phyloP scores from a whole-genome alignment of 1,284 basidiomycete genomes.

The Thecaphora thlaspeos region DNA sequence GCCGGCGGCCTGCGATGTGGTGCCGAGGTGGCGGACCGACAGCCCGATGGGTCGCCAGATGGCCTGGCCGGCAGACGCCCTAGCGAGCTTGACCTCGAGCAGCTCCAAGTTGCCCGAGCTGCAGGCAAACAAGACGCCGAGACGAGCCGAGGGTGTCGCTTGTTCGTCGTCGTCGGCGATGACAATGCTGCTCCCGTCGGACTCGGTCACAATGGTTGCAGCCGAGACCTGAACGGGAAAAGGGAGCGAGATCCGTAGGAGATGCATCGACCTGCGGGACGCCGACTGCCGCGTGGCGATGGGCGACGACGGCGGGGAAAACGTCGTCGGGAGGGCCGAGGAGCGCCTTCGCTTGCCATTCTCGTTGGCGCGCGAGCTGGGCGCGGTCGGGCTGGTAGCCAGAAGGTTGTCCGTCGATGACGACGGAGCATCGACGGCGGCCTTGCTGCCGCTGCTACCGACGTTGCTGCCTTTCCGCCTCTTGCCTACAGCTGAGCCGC shows the following conservation, averaged over 20 bases:
- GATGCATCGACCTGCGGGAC: conserved; percentile 1
- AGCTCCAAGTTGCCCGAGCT: conserved; percentile 25
- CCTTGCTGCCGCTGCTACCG: background rate
- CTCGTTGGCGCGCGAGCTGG: conserved; percentile 22
- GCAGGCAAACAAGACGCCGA: conserved; percentile 34
- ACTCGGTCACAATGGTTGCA: conserved; percentile 19
- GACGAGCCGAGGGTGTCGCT: background rate
- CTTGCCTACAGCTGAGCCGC: conserved; percentile 23
- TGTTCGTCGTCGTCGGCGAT: no score
- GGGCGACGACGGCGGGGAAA: conserved; percentile 8
- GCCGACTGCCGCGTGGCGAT: conserved; percentile 4
- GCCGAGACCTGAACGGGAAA: conserved; percentile 41
- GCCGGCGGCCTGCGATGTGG: conserved; percentile 30
- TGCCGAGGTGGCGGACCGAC: conserved; percentile 24
- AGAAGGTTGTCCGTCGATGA: background rate
- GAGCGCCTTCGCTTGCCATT: conserved; percentile 42
- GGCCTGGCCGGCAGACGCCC: background rate
- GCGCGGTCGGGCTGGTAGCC: no score
- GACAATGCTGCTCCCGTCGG: no score
- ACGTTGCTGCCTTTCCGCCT: conserved; percentile 38
- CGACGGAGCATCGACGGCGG: background rate
- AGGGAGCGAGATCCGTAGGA: conserved; percentile 29
- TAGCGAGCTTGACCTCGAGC: conserved; percentile 20
- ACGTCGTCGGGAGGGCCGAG: conserved; percentile 12
- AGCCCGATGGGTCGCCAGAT: conserved; percentile 10